These are phyloP conservation scores for Lactifluus hygrophoroides DNA, from an alignment of 768 basidiomycete species.

Conservation along the genomic window DNA sequence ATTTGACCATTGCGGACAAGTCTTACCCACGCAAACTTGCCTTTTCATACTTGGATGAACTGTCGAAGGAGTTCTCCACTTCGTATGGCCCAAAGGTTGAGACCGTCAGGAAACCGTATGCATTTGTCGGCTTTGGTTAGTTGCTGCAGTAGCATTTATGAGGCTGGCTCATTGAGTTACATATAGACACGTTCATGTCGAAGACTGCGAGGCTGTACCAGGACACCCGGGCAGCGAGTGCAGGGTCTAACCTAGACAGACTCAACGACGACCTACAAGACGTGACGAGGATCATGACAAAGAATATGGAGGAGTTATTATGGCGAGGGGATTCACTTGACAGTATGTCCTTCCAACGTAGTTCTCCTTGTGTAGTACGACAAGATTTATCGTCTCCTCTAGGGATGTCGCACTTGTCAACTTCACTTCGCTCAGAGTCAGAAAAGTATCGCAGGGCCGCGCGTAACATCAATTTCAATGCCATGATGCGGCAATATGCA, in stretches of 20 bases:
- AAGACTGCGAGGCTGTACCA: slow-evolving; percentile 93
- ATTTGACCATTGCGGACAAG: slow-evolving; percentile 91
- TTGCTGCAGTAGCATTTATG: slow-evolving; percentile 12
- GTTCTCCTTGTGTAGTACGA: not conserved
- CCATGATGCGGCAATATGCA: slow-evolving; percentile 93
- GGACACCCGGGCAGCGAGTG: slow-evolving; percentile 81
- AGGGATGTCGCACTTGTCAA: slow-evolving; percentile 98
- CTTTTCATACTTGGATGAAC: slow-evolving; percentile 94
- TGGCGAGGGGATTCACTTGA: slow-evolving; percentile 98
- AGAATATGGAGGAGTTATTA: slow-evolving; percentile 98
- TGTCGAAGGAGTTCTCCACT: slow-evolving; percentile 90
- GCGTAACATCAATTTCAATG: slow-evolving; percentile 86
- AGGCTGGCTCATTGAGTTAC: slow-evolving; percentile 3
- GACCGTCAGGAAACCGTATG: slow-evolving; percentile 90
- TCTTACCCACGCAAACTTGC: slow-evolving; percentile 96
- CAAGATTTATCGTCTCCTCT: not conserved
- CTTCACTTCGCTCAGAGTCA: slow-evolving; percentile 89
- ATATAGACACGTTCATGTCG: slow-evolving; percentile 93
- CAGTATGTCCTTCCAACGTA: slow-evolving; percentile 41
- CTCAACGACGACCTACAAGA: slow-evolving; percentile 96
- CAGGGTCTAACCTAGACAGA: slow-evolving; percentile 66
- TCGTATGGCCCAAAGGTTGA: slow-evolving; percentile 94
- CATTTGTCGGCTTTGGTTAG: slow-evolving; percentile 96
- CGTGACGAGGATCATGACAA: slow-evolving; percentile 98
- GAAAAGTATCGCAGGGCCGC: slow-evolving; percentile 97